Evolutionary conservation across 305 asterid genomes (phyloP), one percentile per base, ranked within the genome.

Genomic region (Fraxinus sp.): DNA sequence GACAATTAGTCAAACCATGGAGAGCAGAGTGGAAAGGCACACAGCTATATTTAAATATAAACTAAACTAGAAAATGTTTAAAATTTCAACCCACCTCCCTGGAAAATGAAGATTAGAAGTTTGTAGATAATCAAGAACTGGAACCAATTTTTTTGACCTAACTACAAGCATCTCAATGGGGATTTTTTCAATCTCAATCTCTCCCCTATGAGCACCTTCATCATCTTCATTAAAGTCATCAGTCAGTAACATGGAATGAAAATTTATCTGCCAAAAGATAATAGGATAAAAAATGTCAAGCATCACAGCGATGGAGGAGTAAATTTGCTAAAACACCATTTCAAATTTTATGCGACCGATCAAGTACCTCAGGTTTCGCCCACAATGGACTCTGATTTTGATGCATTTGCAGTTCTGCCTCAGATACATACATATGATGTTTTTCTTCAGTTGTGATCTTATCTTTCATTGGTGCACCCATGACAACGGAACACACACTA

Each of bases 341-440:
- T 81, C 85, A 81, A 83, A 55, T 79, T 74, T 46, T 43, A 20
- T 59, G 57, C 30, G 74, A 49, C 2, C 0, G 28, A 73, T 2
- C 39, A 80, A 83, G 26, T 90, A 96, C 99, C 98, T 92, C 92
- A 1, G 91, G 52, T 85, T 90, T 94, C 4, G 86, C 90, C 99
- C 98, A 96, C 66, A 96, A 72, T 36, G 96, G 95, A 81, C 79
- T 86, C 89, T 73, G 86, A 68, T 87, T 89, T 68, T 86, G 93
- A 90, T 92, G 99, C 96, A 93, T 92, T 79, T 89, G 93, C 77
- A 96, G 90, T 86, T 96, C 99, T 9, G 93, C 97, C 84, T 95
- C 99, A 81, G 97, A 93, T 84, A 96, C 92, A 82, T 88, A 90
- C 96, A 91, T 88, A 86, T 92, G 93, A 49, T 88, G 89, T 59